Conservation (phyloP, 805 yeast species). For the Sugiyamaella lignohabitans region DNA sequence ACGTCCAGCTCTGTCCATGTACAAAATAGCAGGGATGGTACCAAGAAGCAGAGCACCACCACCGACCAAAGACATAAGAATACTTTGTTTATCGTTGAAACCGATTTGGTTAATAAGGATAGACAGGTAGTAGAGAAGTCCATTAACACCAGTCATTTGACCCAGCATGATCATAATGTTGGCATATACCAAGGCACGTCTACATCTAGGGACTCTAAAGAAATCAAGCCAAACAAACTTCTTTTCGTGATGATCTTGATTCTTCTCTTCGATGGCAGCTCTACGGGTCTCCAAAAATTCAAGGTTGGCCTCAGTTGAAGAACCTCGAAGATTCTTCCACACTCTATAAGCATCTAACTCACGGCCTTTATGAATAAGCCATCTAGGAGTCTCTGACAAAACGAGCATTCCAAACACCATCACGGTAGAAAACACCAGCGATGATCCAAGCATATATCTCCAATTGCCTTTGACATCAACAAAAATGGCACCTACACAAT, state of each 20-base stretch:
- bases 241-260: conserved; percentile 32
- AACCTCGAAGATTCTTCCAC: conserved; percentile 31
- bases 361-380: conserved; percentile 44
- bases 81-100: conserved; percentile 44
- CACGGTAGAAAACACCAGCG: conserved; percentile 50
- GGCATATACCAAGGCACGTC: conserved; percentile 56
- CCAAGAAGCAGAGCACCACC: conserved; percentile 59
- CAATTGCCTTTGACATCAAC: conserved; percentile 51
- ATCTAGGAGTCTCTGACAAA: conserved; percentile 39
- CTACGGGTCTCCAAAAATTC: conserved; percentile 49
- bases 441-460: conserved; percentile 62
- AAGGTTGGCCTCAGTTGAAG: conserved; percentile 29
- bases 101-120: conserved; percentile 52
- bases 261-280: conserved; percentile 24
- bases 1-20: conserved; percentile 32
- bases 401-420: conserved; percentile 39
- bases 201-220: conserved; percentile 48
- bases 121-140: conserved; percentile 63
- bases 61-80: conserved; percentile 63
- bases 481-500: conserved; percentile 57
- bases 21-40: conserved; percentile 54
- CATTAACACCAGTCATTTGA: conserved; percentile 64
- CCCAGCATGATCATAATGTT: conserved; percentile 45
- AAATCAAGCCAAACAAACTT: conserved; percentile 44
- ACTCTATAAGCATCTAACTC: conserved; percentile 43